phyloP scores from a whole-genome alignment of 768 basidiomycete species.

The Tulasnella sp. region DNA sequence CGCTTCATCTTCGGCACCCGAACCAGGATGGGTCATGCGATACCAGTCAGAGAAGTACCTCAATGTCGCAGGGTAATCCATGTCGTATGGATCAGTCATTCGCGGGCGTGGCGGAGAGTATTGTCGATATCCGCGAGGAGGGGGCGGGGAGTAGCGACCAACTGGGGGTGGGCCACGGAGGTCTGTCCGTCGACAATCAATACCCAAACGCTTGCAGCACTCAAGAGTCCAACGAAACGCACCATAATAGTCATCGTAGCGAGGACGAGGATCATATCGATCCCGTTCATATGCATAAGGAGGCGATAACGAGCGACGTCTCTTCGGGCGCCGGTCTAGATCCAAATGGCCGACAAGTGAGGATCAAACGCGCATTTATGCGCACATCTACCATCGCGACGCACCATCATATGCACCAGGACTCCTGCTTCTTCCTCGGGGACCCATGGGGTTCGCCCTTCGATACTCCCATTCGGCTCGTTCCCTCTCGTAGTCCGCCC shows the following conservation, averaged over 20 bases:
- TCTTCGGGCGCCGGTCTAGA: slow-evolving; percentile 42
- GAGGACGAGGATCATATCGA: slow-evolving; percentile 69
- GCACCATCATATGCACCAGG: slow-evolving; percentile 58
- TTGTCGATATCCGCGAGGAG: slow-evolving; percentile 38
- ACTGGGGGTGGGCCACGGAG: slow-evolving; percentile 40
- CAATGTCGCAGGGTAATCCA: slow-evolving; percentile 69
- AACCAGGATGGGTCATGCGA: slow-evolving; percentile 58
- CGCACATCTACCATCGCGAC: slow-evolving; percentile 17
- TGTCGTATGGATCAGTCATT: slow-evolving; percentile 53
- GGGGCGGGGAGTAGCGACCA: slow-evolving; percentile 36
- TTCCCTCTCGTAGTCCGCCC: slow-evolving; percentile 57
- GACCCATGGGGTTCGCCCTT: slow-evolving; percentile 25
- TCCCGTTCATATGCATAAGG: slow-evolving; percentile 52
- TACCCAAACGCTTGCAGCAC: slow-evolving; percentile 44
- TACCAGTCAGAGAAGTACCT: slow-evolving; percentile 89
- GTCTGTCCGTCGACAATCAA: slow-evolving; percentile 36
- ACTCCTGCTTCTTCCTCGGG: slow-evolving; percentile 64
- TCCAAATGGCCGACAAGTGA: neutral
- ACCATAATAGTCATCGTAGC: slow-evolving; percentile 78
- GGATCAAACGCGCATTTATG: neutral
- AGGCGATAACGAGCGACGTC: slow-evolving; percentile 66
- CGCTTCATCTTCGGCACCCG: slow-evolving; percentile 71
- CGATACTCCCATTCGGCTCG: slow-evolving; percentile 54
- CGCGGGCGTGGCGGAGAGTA: slow-evolving; percentile 36
- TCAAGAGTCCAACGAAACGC: slow-evolving; percentile 25